Base-by-base conservation (phyloP, 352 stramenopile genomes). In the Phytophthora podocarpi region DNA sequence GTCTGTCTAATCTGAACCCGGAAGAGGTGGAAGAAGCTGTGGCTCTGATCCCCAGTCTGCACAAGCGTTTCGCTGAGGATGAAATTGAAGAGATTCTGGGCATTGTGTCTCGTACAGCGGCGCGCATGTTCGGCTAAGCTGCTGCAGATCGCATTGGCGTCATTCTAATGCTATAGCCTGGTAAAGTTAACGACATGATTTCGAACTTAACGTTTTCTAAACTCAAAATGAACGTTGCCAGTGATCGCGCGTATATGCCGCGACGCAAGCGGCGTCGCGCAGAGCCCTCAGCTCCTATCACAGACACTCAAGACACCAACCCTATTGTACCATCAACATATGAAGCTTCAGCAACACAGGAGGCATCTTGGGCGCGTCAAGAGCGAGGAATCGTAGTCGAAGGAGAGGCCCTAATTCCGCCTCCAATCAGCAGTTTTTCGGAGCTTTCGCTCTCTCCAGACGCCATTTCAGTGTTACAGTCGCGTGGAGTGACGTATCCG, bases 31-130 rank as follows among this genome's bases (percentile, higher is more conserved):
- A 97, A 61, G 89, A 97, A 59, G 86, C 89, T 27, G 84, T 93
- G 20, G 86, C 89, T 58, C 73, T 97, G 32, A 94, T 97, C 46
- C 89, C 89, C 48, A 96, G 86, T 64, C 71, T 97, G 30, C 84
- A 96, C 58, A 95, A 94, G 72, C 82, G 83, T 49, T 95, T 96
- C 35, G 85, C 79, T 6, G 89, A 96, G 53, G 87, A 96, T 37
- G 87, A 97, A 68, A 95, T 97, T 48, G 88, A 97, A 61, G 89
- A 97, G 63, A 95, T 97, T 39, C 54, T 97, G 20, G 79, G 80
- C 32, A 96, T 95, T 51, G 89, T 97, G 32, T 94, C 86, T 42
- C 85, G 89, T 49, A 94, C 87, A 27, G 85, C 89, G 1, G 89
- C 87, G 26, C 85, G 87, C 53, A 97, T 96, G 87, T 94, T 92